phyloP scores from a whole-genome alignment of 2,329 filamentous ascomycete species.

The Fusarium poae region DNA sequence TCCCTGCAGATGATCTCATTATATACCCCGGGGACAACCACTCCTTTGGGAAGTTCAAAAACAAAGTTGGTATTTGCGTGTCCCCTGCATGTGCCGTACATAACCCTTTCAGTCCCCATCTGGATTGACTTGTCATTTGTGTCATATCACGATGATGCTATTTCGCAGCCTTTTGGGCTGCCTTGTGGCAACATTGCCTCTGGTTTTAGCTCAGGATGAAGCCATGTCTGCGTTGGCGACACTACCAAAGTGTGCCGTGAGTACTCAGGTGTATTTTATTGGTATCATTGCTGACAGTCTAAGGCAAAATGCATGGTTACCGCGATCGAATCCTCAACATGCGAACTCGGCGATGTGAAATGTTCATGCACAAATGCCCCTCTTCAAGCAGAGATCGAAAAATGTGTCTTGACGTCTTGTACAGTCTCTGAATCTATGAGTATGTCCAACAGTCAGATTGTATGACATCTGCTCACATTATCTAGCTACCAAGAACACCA shows the following conservation, averaged over 20 bases:
- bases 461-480: background rate
- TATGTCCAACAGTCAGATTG: slow-evolving; percentile 15
- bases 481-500: slow-evolving; percentile 48
- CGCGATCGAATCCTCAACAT: slow-evolving; percentile 47
- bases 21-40: slow-evolving; percentile 2
- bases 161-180: background rate
- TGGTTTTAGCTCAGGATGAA: slow-evolving; percentile 9
- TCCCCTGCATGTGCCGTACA: background rate
- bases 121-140: background rate
- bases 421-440: slow-evolving; percentile 51
- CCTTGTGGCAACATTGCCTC: background rate
- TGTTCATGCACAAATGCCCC: slow-evolving; percentile 52
- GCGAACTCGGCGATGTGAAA: slow-evolving; percentile 44
- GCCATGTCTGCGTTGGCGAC: slow-evolving; percentile 21
- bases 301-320: slow-evolving; percentile 49
- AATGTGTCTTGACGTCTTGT: slow-evolving; percentile 46
- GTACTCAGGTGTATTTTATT: slow-evolving; percentile 4
- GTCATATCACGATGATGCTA: background rate
- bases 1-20: slow-evolving; percentile 3
- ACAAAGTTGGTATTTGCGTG: background rate
- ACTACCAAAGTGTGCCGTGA: slow-evolving; percentile 53
- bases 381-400: slow-evolving; percentile 45
- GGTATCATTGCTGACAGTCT: background rate
- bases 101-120: background rate
- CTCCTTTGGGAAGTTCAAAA: background rate